Base-by-base conservation (phyloP, 2,329 filamentous ascomycete species). In the Saccharata proteae region DNA sequence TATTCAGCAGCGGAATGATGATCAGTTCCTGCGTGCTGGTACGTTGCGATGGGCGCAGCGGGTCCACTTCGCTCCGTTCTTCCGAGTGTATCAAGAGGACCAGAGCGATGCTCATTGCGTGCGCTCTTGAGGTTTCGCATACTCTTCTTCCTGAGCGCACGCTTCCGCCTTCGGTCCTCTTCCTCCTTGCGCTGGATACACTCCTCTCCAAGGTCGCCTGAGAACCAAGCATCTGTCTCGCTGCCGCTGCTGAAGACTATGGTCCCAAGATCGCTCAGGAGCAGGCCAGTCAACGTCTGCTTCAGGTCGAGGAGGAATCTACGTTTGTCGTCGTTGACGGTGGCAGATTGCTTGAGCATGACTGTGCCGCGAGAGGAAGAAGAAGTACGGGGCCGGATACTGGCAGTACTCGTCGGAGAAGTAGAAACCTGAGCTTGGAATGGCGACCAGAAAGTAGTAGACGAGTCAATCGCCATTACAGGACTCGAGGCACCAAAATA, bases 151-250 rank as follows among this genome's bases (percentile, higher is more conserved):
- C 45, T 48, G 24, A 42, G 57, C 19, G 46, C 47, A 26, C 49
- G 55, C 40, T 54, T 57, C 32, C 54, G 54, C 24, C 43, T 45
- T 12, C 54, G 51, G 23, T 59, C 55, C 36, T 59, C 54, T 25
- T 56, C 54, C 29, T 61, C 57, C 32, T 49, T 43, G 11, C 42
- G 40, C 25, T 49, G 29, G 15, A 60, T 49, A 38, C 54, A 59
- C 31, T 61, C 58, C 28, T 59, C 54, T 3, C 60, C 56, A 9
- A 85, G 54, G 10, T 71, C 71, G 31, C 71, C 66, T 28, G 59
- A 58, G 43, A 94, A 90, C 80, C 88, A 94, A 3, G 67, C 67
- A 52, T 96, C 90, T 1, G 88, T 96, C 59, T 98, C 90, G 24
- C 85, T 93, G 3, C 90, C 90, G 30, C 72, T 73, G n/a, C 77